These are phyloP conservation scores for Botryosphaeria agaves DNA, from an alignment of 2,329 filamentous ascomycete species.

Conservation along the genomic window DNA sequence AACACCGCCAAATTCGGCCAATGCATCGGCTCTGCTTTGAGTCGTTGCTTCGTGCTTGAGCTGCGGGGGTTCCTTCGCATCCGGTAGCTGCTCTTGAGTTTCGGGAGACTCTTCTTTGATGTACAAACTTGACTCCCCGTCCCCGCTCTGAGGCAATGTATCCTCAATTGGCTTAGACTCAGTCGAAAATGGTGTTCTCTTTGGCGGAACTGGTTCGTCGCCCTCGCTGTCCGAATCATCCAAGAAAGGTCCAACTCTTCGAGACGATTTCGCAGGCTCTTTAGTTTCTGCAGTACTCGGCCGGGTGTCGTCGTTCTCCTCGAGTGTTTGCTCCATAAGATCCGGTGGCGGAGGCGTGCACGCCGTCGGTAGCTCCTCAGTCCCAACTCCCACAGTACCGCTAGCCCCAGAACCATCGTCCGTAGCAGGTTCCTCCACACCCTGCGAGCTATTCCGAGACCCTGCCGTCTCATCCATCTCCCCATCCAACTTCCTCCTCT, in stretches of 20 bases:
- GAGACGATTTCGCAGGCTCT: background rate
- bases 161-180: no score
- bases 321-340: background rate
- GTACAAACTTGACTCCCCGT: no score
- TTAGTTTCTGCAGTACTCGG: background rate
- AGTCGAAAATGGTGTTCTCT: no score
- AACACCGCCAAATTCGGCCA: constrained; percentile 31
- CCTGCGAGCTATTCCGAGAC: no score
- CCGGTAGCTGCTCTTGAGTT: no score
- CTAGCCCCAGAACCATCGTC: no score
- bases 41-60: constrained; percentile 32
- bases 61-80: constrained; percentile 5
- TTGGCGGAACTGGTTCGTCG: constrained; percentile 7
- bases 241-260: constrained; percentile 44
- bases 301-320: constrained; percentile 5
- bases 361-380: constrained; percentile 21
- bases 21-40: constrained; percentile 30
- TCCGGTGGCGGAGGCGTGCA: constrained; percentile 13
- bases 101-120: constrained; percentile 8
- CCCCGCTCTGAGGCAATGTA: no score
- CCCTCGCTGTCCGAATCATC: constrained; percentile 51
- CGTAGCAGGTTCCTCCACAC: no score
- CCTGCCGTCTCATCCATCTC: no score
- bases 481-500: constrained; percentile 20
- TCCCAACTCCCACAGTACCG: constrained; percentile 22